Conservation (phyloP, 768 basidiomycete species). For the Psilocybe cubensis region DNA sequence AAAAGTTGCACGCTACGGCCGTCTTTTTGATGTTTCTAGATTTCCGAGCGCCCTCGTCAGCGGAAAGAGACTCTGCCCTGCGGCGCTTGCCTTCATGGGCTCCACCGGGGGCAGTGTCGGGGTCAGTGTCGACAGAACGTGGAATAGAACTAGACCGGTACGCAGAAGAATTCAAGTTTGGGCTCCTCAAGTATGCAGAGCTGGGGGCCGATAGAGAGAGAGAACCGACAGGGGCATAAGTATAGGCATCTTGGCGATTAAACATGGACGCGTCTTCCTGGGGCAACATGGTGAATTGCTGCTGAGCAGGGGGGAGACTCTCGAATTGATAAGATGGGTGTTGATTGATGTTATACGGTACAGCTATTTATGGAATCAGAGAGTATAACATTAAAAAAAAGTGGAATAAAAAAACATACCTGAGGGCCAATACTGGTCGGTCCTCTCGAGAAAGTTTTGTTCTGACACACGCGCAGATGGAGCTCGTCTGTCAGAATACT, state of each 20-base stretch:
- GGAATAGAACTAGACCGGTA: conserved; percentile 15
- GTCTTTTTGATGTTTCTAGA: conserved; percentile 47
- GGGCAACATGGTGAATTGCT: conserved; percentile 5
- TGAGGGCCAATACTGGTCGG: background rate
- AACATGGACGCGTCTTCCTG: conserved; percentile 8
- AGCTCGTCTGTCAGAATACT: background rate
- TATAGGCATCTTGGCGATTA: conserved; percentile 20
- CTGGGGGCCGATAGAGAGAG: conserved; percentile 20
- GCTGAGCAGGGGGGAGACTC: background rate
- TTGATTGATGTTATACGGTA: conserved; percentile 1
- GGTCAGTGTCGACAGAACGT: conserved; percentile 23
- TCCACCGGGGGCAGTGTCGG: conserved; percentile 26
- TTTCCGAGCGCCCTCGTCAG: conserved; percentile 30
- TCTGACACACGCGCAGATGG: background rate
- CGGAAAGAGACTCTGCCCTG: conserved; percentile 25
- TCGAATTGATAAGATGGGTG: background rate
- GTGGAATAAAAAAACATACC: background rate
- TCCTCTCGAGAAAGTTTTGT: background rate
- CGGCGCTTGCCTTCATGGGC: conserved; percentile 33
- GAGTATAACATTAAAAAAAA: background rate
- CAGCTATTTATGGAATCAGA: conserved; percentile 11
- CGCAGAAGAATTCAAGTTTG: conserved; percentile 13
- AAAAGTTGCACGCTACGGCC: conserved; percentile 76
- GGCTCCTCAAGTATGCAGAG: conserved; percentile 16
- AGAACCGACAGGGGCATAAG: conserved; percentile 17